These are phyloP conservation scores for Heterobasidion parviporum DNA, from an alignment of 1,284 basidiomycete species.

Conservation along the genomic window DNA sequence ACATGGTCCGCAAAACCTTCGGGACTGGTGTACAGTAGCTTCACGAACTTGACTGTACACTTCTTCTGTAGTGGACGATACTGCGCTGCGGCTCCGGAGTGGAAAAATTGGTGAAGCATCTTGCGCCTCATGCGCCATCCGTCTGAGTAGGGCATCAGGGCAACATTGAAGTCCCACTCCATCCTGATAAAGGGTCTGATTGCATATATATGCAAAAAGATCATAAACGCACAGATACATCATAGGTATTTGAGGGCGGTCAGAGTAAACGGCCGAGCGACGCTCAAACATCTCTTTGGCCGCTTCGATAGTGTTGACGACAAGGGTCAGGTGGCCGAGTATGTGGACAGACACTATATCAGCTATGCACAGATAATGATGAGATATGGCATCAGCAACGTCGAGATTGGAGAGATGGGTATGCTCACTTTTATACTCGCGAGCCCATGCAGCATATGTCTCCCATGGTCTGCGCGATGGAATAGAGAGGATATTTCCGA, in stretches of 20 bases:
- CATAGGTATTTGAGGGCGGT: not conserved
- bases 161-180: not conserved
- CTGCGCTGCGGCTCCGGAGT: not conserved
- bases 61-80: not conserved
- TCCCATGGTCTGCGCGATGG: not conserved
- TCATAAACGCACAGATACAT: not conserved
- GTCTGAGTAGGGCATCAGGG: not conserved
- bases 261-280: not conserved
- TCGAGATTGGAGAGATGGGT: not conserved
- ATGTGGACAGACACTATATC: not conserved
- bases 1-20: not conserved
- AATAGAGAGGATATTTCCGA: not conserved
- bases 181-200: not conserved
- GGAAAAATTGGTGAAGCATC: not conserved
- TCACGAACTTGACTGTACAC: not conserved
- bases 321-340: not conserved
- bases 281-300: not conserved
- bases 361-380: not conserved
- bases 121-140: not conserved
- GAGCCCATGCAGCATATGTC: not conserved
- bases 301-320: not conserved
- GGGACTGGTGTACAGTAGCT: not conserved
- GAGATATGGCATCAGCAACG: not conserved
- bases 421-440: not conserved
- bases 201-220: not conserved